A percentile compares a stretch with the other conserved stretches of the same genome.
Conservation (phyloP, 805 yeast genomes). For the Lipomyces sp. region DNA sequence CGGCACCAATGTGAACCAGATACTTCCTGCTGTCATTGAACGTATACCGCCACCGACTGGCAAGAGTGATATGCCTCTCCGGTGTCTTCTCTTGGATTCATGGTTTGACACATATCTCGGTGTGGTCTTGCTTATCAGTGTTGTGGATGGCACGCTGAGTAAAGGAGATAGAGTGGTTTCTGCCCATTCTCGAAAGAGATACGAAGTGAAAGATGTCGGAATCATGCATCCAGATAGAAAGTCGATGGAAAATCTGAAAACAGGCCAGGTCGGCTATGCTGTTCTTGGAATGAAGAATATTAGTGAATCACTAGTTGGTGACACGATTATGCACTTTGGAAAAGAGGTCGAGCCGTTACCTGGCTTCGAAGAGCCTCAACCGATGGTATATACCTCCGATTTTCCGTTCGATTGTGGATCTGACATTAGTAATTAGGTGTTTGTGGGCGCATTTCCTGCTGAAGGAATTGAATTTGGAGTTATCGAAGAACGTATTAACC, state of each 20-base stretch:
- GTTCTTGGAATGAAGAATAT: constrained; percentile 93
- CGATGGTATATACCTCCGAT: constrained; percentile 67
- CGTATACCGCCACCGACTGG: constrained; percentile 80
- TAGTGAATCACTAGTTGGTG: constrained; percentile 85
- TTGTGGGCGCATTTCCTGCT: constrained; percentile 96
- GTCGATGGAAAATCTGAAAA: constrained; percentile 58
- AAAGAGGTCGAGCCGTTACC: constrained; percentile 70
- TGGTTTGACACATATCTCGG: constrained; percentile 96
- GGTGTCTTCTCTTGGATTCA: constrained; percentile 87
- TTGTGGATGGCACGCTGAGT: constrained; percentile 76
- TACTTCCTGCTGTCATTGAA: constrained; percentile 79
- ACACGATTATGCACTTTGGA: constrained; percentile 65
- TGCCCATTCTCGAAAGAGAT: constrained; percentile 69
- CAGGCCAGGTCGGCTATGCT: constrained; percentile 94
- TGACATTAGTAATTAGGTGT: constrained; percentile 33
- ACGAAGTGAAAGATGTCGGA: constrained; percentile 90
- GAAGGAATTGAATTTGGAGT: constrained; percentile 87
- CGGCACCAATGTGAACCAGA: constrained; percentile 70
- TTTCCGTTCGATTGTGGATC: too few relatives aligned
- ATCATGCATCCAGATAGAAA: constrained; percentile 89
- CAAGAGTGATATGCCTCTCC: constrained; percentile 48
- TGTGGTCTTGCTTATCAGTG: constrained; percentile 76
- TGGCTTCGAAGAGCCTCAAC: constrained; percentile 94
- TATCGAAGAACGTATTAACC: constrained; percentile 85
- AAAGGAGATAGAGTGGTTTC: constrained; percentile 74